phyloP scores from a whole-genome alignment of 345 rosid genomes.

The Dipteronia sinensis region DNA sequence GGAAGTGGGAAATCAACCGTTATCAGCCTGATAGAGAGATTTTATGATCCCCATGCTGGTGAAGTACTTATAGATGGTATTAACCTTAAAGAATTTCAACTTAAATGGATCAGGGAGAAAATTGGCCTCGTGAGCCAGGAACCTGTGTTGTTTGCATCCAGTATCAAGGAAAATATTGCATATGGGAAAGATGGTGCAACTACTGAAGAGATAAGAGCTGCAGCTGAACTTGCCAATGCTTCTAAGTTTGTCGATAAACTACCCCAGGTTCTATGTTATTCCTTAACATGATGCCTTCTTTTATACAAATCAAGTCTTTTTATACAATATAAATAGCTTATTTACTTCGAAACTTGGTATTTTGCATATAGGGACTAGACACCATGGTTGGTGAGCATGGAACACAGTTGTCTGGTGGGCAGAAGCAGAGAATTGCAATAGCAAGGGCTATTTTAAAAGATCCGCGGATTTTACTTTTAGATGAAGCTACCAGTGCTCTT shows the following conservation, averaged over 20 bases:
- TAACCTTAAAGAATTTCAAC: constrained; percentile 66
- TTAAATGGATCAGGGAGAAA: constrained; percentile 73
- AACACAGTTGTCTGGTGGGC: constrained; percentile 93
- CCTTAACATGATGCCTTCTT: not conserved
- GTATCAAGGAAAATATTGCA: constrained; percentile 69
- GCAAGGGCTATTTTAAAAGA: constrained; percentile 88
- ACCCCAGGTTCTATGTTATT: constrained; percentile 47
- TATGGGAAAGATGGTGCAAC: constrained; percentile 82
- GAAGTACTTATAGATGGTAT: constrained; percentile 67
- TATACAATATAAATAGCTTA: not conserved
- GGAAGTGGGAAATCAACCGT: constrained; percentile 93
- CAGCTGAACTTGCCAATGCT: constrained; percentile 78
- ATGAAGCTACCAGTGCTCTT: constrained; percentile 91
- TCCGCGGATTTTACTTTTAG: constrained; percentile 72
- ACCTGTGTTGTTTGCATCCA: constrained; percentile 69
- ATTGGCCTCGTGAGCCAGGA: constrained; percentile 89
- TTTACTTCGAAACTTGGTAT: not conserved
- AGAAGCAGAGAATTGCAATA: constrained; percentile 90
- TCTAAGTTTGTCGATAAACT: constrained; percentile 72
- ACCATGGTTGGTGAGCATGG: constrained; percentile 96
- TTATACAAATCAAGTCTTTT: not conserved
- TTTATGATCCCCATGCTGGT: constrained; percentile 76
- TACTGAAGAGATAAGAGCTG: constrained; percentile 63
- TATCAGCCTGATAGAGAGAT: constrained; percentile 75
- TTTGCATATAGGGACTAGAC: constrained; percentile 56